phyloP scores from a whole-genome alignment of 345 rosid species.

The Arabidopsis thaliana region DNA sequence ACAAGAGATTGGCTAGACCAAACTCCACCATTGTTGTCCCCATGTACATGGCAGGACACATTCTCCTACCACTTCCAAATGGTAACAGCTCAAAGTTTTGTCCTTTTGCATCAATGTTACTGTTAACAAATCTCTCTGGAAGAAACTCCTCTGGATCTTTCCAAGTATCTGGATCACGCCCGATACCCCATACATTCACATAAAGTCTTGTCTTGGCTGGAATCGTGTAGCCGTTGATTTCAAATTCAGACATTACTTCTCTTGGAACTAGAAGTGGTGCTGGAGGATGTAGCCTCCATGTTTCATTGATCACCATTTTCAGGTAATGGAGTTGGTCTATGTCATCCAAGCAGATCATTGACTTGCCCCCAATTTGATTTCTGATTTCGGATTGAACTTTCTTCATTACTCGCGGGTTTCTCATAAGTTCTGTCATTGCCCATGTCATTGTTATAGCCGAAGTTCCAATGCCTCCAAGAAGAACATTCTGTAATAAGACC shows the following conservation, averaged over 20 bases:
- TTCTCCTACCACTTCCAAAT: conserved; percentile 53
- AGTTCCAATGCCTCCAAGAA: conserved; percentile 38
- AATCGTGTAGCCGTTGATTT: conserved; percentile 47
- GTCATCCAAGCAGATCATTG: conserved; percentile 44
- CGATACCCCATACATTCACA: conserved; percentile 59
- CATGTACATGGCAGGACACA: conserved; percentile 43
- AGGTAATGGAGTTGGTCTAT: conserved; percentile 48
- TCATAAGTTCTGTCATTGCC: conserved; percentile 57
- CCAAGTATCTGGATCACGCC: conserved; percentile 54
- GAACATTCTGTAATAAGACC: conserved; percentile 43
- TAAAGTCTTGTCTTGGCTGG: conserved; percentile 46
- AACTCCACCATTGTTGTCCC: conserved; percentile 5
- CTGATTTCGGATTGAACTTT: conserved; percentile 51
- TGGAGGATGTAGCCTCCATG: conserved; percentile 61
- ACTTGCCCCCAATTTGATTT: conserved; percentile 35
- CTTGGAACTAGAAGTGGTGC: conserved; percentile 52
- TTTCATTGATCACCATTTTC: conserved; percentile 56
- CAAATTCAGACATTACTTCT: conserved; percentile 51
- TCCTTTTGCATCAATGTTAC: neutral
- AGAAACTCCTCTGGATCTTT: conserved; percentile 47
- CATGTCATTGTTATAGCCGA: conserved; percentile 45
- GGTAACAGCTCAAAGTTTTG: conserved; percentile 36
- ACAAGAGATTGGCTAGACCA: conserved; percentile 13
- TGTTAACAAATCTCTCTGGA: conserved; percentile 52
- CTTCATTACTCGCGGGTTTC: conserved; percentile 35